Base-by-base conservation (phyloP, 768 basidiomycete species). In the Glaciozyma martinii region DNA sequence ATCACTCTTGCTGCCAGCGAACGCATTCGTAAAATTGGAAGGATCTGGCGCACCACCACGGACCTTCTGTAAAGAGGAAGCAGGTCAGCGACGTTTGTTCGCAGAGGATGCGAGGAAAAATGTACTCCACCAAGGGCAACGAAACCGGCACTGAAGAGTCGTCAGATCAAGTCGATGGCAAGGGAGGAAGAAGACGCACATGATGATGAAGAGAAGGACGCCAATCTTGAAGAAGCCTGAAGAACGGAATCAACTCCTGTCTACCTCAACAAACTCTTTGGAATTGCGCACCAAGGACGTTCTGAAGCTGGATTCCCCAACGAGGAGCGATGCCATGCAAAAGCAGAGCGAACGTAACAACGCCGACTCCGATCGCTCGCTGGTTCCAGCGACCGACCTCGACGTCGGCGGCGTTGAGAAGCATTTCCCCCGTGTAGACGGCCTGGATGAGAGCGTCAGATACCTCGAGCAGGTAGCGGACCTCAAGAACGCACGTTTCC, bases 191-290 rank as follows among this genome's bases (percentile, higher is more conserved):
- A 47, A 40, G 37, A 13, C 37, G 2, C 12, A 40, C 37, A 71
- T 59, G 44, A 67, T 62, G 56, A 74, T 72, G 59, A 74, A 60
- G 16, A 72, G 55, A 23, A 74, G 59, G 30, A 74, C 65, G 8
- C 50, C 65, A 21, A 74, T 63, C 62, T 74, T 74, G 71, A 74
- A 71, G 43, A 67, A 15, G 4, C 73, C n/a, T n/a, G n/a, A n/a
- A n/a, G n/a, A n/a, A n/a, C n/a, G n/a, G n/a, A n/a, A n/a, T n/a
- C n/a, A n/a, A n/a, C n/a, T n/a, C n/a, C n/a, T n/a, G n/a, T n/a
- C n/a, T n/a, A n/a, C n/a, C n/a, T n/a, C n/a, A n/a, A n/a, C n/a
- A n/a, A n/a, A n/a, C n/a, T n/a, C n/a, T n/a, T n/a, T n/a, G n/a
- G n/a, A n/a, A n/a, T n/a, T n/a, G n/a, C n/a, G n/a, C n/a, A n/a